Percentiles rank a stretch among this genome's conserved stretches.
These are phyloP conservation scores for Xylaria curta DNA, from an alignment of 495 filamentous ascomycete species.

Conservation along the genomic window DNA sequence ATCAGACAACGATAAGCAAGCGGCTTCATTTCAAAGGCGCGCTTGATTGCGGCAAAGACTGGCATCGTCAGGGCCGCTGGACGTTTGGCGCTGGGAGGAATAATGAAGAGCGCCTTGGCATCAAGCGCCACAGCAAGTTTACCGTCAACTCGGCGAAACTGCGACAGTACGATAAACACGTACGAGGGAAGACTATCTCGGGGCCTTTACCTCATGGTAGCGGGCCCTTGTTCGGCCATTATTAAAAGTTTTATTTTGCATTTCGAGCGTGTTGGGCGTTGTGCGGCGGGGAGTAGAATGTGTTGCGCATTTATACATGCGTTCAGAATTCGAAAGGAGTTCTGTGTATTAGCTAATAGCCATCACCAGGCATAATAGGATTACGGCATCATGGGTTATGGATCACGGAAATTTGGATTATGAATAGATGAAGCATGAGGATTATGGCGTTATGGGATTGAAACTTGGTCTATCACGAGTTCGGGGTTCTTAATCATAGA, in stretches of 20 bases:
- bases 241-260: conserved; percentile 2
- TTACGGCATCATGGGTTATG: conserved; percentile 18
- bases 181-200: conserved; percentile 36
- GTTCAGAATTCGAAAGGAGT: not conserved
- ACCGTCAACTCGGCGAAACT: conserved; percentile 43
- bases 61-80: conserved; percentile 47
- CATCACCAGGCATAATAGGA: conserved; percentile 4
- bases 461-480: not conserved
- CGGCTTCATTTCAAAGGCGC: conserved; percentile 40
- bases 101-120: conserved; percentile 42
- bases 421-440: conserved; percentile 19
- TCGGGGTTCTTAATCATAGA: conserved; percentile 2
- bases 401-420: conserved; percentile 22
- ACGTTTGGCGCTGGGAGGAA: conserved; percentile 41
- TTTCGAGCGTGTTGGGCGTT: not conserved
- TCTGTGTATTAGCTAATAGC: not conserved
- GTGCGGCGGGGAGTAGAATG: not conserved
- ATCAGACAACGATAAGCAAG: conserved; percentile 32
- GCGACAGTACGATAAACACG: conserved; percentile 32
- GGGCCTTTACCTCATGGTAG: conserved; percentile 32
- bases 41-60: conserved; percentile 42
- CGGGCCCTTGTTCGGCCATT: conserved; percentile 32
- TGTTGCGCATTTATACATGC: not conserved
- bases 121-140: conserved; percentile 48
- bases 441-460: conserved; percentile 28